Conservation (phyloP, 2,329 filamentous ascomycete genomes). For the Calonectria pauciramosa region DNA sequence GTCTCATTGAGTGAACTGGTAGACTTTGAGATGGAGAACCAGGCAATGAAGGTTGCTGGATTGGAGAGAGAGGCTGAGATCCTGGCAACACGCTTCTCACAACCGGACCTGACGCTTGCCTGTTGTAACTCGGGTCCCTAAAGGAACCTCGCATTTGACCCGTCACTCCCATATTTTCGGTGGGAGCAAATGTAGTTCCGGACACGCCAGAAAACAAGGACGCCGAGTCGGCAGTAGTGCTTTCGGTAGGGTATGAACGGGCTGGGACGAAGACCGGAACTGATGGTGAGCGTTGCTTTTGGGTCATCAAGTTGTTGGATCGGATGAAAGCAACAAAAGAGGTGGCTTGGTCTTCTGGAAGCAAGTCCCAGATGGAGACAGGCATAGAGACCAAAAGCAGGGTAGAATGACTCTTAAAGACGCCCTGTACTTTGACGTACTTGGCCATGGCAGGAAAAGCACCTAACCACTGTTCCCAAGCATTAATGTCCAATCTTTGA, state of each 20-base stretch:
- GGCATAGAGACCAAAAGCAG: conserved; percentile 70
- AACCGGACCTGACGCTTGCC: conserved; percentile 26
- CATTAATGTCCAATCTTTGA: conserved; percentile 68
- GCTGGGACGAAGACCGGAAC: conserved; percentile 42
- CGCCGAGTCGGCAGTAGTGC: conserved; percentile 39
- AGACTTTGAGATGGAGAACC: conserved; percentile 41
- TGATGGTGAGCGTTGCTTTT: conserved; percentile 42
- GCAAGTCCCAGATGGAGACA: conserved; percentile 71
- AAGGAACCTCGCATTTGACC: conserved; percentile 39
- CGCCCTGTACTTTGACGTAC: conserved; percentile 72
- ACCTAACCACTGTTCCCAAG: conserved; percentile 70
- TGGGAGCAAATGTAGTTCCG: conserved; percentile 50
- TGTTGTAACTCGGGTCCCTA: conserved; percentile 36
- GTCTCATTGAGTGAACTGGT: conserved; percentile 33
- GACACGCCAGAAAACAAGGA: conserved; percentile 51
- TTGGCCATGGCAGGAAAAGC: conserved; percentile 70
- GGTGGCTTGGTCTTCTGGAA: conserved; percentile 70
- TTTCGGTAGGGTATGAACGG: conserved; percentile 37
- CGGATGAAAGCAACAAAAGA: conserved; percentile 72
- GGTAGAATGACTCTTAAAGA: conserved; percentile 73
- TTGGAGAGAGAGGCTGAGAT: conserved; percentile 41
- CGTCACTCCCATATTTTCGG: conserved; percentile 42
- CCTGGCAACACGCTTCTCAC: conserved; percentile 26
- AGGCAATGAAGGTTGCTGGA: conserved; percentile 30
- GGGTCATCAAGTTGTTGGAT: conserved; percentile 66